Base-by-base conservation (phyloP, 2,329 filamentous ascomycete species). In the Blumeriella jaapii region DNA sequence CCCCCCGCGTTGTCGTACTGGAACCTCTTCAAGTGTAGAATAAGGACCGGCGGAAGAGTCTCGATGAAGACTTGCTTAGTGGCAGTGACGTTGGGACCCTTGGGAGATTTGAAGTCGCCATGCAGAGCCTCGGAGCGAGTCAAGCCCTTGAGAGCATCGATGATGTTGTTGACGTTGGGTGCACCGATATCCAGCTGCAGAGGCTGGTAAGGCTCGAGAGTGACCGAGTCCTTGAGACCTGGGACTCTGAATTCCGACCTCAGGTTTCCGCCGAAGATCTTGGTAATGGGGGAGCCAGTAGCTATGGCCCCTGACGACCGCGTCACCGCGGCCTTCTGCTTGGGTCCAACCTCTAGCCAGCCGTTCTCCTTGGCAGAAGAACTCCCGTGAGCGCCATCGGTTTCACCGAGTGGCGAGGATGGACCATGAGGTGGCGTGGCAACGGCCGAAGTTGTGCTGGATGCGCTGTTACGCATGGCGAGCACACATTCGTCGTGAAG, bases 11-110 rank as follows among this genome's bases (percentile, higher is more conserved):
- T 83, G 52, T 96, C 86, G 51, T 94, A 96, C 52, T 95, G 85
- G 67, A 98, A 98, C 28, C 91, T 84, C 63, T 98, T 98, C 26
- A 98, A 69, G 55, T 98, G 91, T 6, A 98, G 70, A 35, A 96
- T 93, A 9, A 98, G 71, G 3, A 96, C 83, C 1, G 86, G 84
- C 1, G 91, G 91, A 11, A 96, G 66, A 1, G 77, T 83, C 52
- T 96, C 89, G 44, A 98, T 93, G 49, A 93, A 86, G 2, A 94
- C 78, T 58, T 96, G 91, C 62, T 96, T 98, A 19, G 83, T 93
- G 2, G 85, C 86, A 16, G 73, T 72, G 17, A 79, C 76, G 48
- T 80, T 78, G 33, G 78, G 74, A 18, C 86, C 86, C 31, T 82
- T 78, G 5, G 80, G 71, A 3, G 82, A 82, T 50, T 78, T 76